phyloP scores from a whole-genome alignment of 192 early-diverging fungal species.

The Coemansia sp. region DNA sequence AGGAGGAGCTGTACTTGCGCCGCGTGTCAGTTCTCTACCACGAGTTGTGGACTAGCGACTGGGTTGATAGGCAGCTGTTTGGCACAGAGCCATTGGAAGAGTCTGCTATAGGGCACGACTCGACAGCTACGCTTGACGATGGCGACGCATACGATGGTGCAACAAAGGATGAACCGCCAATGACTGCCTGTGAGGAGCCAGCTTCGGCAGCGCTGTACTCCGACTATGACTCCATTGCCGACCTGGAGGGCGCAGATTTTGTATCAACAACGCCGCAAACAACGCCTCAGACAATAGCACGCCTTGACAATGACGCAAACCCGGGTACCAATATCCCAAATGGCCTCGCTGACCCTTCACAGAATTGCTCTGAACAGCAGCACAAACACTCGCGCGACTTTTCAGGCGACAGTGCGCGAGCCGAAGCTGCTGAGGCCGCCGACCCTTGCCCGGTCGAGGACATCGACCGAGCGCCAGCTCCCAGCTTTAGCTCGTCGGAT shows the following conservation, averaged over 20 bases:
- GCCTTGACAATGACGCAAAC: conserved; percentile 5
- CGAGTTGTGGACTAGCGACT: conserved; percentile 49
- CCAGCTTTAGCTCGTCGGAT: conserved; percentile 33
- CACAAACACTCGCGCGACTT: not conserved
- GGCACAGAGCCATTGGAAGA: conserved; percentile 6
- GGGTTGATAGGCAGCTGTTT: conserved; percentile 32
- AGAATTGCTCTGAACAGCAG: not conserved
- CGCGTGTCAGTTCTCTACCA: conserved; percentile 50
- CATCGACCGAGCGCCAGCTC: not conserved
- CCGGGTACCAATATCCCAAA: not conserved
- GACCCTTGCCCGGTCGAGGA: not conserved
- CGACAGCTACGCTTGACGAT: not conserved
- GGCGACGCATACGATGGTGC: not conserved
- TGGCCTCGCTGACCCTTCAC: not conserved
- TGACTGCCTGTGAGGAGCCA: not conserved
- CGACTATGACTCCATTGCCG: conserved; percentile 8
- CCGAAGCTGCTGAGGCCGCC: not conserved
- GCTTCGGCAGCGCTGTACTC: not conserved
- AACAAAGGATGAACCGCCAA: not conserved
- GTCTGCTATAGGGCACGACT: not conserved
- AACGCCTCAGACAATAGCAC: conserved; percentile 8
- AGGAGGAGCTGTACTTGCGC: conserved; percentile 48
- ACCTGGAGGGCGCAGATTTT: not conserved
- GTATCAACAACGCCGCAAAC: conserved; percentile 9
- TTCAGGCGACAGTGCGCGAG: not conserved